A percentile compares a stretch with the other conserved stretches of the same genome.
These are phyloP conservation scores for Halophytophthora polymorphica DNA, from an alignment of 352 stramenopile species.

Conservation along the genomic window DNA sequence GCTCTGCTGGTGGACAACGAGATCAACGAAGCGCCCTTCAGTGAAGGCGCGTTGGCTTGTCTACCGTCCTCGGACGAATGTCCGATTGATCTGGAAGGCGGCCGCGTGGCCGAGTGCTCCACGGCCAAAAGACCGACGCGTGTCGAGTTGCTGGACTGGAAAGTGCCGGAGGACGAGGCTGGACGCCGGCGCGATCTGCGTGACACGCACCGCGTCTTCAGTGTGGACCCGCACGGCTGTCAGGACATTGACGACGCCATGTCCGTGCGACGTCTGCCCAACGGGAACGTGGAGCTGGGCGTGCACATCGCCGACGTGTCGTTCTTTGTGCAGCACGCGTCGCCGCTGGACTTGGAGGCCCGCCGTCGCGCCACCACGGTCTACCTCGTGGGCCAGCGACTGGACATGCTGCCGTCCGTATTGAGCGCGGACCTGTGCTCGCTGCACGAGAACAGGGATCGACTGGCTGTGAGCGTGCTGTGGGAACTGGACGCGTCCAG, in stretches of 20 bases:
- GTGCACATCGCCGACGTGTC: conserved; percentile 99
- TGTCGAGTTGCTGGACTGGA: conserved; percentile 67
- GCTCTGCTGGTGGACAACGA: conserved; percentile 82
- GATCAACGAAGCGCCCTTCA: conserved; percentile 82
- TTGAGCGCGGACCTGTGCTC: conserved; percentile 90
- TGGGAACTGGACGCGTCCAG: conserved; percentile 86
- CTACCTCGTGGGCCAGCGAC: conserved; percentile 95
- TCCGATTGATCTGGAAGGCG: conserved; percentile 54
- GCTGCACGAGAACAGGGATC: conserved; percentile 87
- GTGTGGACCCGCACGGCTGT: conserved; percentile 85
- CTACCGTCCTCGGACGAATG: conserved; percentile 56
- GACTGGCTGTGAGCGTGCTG: conserved; percentile 89
- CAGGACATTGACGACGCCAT: conserved; percentile 92
- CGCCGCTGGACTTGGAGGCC: conserved; percentile 94
- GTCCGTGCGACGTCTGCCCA: conserved; percentile 70
- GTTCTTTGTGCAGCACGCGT: conserved; percentile 96
- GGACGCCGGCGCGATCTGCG: conserved; percentile 64
- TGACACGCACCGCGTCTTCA: conserved; percentile 76
- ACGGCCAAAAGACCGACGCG: conserved; percentile 62
- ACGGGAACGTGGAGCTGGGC: conserved; percentile 90
- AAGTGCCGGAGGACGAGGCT: conserved; percentile 51
- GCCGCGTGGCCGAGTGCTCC: conserved; percentile 65
- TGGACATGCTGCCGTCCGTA: conserved; percentile 92
- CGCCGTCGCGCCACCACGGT: conserved; percentile 91
- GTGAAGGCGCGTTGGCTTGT: conserved; percentile 79